Evolutionary conservation across 2,329 filamentous ascomycete genomes (phyloP).

Genomic region (Pseudonectria buxi): DNA sequence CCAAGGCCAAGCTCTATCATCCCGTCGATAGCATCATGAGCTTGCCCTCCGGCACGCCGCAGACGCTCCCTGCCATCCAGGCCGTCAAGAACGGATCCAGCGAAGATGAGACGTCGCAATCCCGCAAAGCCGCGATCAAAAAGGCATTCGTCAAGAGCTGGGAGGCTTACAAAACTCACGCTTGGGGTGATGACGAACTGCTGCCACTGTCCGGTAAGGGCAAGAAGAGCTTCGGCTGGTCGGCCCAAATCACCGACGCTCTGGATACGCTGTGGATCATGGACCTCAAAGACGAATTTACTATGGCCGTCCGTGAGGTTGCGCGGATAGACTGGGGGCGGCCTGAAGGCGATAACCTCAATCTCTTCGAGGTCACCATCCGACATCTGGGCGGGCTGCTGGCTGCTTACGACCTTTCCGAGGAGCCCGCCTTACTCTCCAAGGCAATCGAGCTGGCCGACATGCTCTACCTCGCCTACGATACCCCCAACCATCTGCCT

Average conservation of each 20-base stretch:
- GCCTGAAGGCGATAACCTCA: slow-evolving; percentile 39
- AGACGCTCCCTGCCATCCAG: slow-evolving; percentile 38
- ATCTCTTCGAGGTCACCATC: slow-evolving; percentile 58
- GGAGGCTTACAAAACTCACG: slow-evolving; percentile 46
- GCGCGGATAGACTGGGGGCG: slow-evolving; percentile 49
- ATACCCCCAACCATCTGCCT: slow-evolving; percentile 48
- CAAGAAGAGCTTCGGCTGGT: slow-evolving; percentile 47
- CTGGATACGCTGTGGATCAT: slow-evolving; percentile 56
- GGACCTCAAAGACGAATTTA: slow-evolving; percentile 50
- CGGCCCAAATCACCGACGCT: slow-evolving; percentile 52
- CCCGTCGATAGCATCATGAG: slow-evolving; percentile 25
- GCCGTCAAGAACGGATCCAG: slow-evolving; percentile 29
- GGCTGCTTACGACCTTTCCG: slow-evolving; percentile 45
- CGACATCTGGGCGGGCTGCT: slow-evolving; percentile 47
- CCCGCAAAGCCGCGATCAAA: slow-evolving; percentile 32
- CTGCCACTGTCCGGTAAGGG: slow-evolving; percentile 41
- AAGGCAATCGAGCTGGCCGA: slow-evolving; percentile 49
- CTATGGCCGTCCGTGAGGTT: slow-evolving; percentile 40
- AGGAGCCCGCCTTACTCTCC: slow-evolving; percentile 37
- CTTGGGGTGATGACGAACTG: slow-evolving; percentile 52
- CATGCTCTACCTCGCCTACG: slow-evolving; percentile 47
- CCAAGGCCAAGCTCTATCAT: slow-evolving; percentile 25
- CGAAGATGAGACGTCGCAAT: slow-evolving; percentile 28
- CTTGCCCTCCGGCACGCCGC: slow-evolving; percentile 30
- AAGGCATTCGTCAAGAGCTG: slow-evolving; percentile 39